Percentiles rank a stretch among this genome's conserved stretches.
These are phyloP conservation scores for Pyrus hybrid DNA, from an alignment of 331 rosid genomes.

Conservation along the genomic window DNA sequence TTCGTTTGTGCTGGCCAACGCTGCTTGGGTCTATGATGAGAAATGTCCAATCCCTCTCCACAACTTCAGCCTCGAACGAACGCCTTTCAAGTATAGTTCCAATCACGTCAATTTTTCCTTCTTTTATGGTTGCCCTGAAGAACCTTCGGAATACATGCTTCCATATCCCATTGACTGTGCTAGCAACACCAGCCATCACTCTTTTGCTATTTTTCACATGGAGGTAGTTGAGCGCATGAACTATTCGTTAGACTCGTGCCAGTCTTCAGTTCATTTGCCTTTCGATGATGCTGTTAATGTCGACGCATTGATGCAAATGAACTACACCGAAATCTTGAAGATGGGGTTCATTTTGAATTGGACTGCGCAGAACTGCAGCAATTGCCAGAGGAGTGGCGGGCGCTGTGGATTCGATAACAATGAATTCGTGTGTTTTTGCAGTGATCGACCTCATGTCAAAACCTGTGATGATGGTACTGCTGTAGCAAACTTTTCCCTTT, in stretches of 20 bases:
- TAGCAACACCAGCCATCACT: slow-evolving; percentile 28
- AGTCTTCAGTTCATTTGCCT: slow-evolving; percentile 33
- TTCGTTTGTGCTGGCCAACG: slow-evolving; percentile 30
- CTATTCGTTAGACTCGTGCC: slow-evolving; percentile 28
- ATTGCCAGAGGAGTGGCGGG: slow-evolving; percentile 55
- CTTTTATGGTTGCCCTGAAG: slow-evolving; percentile 43
- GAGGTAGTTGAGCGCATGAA: slow-evolving; percentile 26
- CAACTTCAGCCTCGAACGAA: slow-evolving; percentile 37
- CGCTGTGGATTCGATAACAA: slow-evolving; percentile 41
- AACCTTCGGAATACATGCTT: slow-evolving; percentile 19
- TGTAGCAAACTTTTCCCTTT: background rate
- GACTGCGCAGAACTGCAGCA: slow-evolving; percentile 38
- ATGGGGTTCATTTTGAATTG: slow-evolving; percentile 58
- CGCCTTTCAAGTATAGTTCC: slow-evolving; percentile 31
- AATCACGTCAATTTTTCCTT: slow-evolving; percentile 33
- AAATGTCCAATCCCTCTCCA: slow-evolving; percentile 45
- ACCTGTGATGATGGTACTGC: slow-evolving; percentile 45
- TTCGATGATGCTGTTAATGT: slow-evolving; percentile 11
- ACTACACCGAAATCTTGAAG: slow-evolving; percentile 36
- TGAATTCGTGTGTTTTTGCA: slow-evolving; percentile 42
- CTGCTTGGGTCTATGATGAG: slow-evolving; percentile 12
- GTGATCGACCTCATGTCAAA: slow-evolving; percentile 30
- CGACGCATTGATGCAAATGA: slow-evolving; percentile 31
- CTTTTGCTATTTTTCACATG: slow-evolving; percentile 47
- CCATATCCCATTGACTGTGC: slow-evolving; percentile 33